Base-by-base conservation (phyloP, 2,329 filamentous ascomycete species). In the Alternaria postmessia region DNA sequence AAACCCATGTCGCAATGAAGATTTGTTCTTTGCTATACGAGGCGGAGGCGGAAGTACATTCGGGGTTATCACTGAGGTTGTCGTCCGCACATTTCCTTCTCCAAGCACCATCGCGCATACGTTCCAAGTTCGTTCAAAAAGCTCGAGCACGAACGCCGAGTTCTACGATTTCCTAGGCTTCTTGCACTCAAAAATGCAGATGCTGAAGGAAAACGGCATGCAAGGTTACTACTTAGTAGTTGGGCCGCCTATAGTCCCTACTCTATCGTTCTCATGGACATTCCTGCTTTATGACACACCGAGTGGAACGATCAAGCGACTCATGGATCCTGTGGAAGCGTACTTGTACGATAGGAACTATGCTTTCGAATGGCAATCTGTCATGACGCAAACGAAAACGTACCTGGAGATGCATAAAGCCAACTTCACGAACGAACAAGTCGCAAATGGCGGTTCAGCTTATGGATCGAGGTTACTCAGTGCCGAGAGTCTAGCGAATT, bases 41-140 rank as follows among this genome's bases (percentile, higher is more conserved):
- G 80, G 81, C 5, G 79, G 74, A 3, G 80, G 81, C 0, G 77
- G 76, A 8, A 80, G 77, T 2, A 82, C 81, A 4, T 82, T 78
- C 28, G 81, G 80, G 0, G 74, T 82, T 2, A 62, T 81, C 0
- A 64, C 67, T 1, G 64, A 71, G 53, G 65, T 66, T 11, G 61
- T 73, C 0, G 39, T 75, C 11, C 64, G 65, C 30, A 61, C 62
- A 0, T 70, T 58, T 28, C 65, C 68, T 3, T 61, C 62, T 80
- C 86, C 63, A 0, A 62, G 61, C 7, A 67, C 65, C 5, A 67
- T 65, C 1, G 18, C 54, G 7, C 60, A 70, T 43, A 47, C 26
- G n/a, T 66, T 75, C 36, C n/a, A 41, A 8, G 22, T 75, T n/a
- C 32, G 44, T 3, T 57, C 65, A 0, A 51, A 58, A 3, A 51